Evolutionary conservation across 352 stramenopile species (phyloP).

Genomic region (Globisporangium middletonii): DNA sequence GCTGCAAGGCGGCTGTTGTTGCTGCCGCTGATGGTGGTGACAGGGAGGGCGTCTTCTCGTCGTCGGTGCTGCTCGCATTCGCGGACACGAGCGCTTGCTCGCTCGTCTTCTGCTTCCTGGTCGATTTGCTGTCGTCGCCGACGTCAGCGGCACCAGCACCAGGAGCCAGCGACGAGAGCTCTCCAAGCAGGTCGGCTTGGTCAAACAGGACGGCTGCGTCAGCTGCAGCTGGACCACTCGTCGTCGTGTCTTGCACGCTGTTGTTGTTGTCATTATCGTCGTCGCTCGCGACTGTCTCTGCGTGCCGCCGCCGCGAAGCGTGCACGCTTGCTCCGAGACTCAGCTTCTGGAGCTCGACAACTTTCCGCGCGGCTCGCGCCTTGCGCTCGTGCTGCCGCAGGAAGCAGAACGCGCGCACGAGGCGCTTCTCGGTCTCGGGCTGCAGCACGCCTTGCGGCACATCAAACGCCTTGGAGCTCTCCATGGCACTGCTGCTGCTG

Average conservation of each 20-base stretch:
- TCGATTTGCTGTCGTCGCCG: too few relatives aligned
- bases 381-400: slow-evolving; percentile 57
- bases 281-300: not conserved
- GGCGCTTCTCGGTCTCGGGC: slow-evolving; percentile 32
- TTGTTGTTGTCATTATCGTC: slow-evolving; percentile 8
- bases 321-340: slow-evolving; percentile 2
- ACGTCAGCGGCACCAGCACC: too few relatives aligned
- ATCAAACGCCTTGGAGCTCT: slow-evolving; percentile 15
- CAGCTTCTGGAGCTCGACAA: slow-evolving; percentile 25
- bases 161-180: too few relatives aligned
- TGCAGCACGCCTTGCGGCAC: slow-evolving; percentile 21
- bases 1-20: not conserved
- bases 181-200: not conserved
- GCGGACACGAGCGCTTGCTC: too few relatives aligned
- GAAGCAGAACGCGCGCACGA: slow-evolving; percentile 48
- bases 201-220: not conserved
- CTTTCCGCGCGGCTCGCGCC: slow-evolving; percentile 27
- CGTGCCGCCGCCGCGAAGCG: not conserved
- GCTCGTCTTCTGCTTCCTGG: too few relatives aligned
- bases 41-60: not conserved
- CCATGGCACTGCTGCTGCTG: slow-evolving; percentile 5
- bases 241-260: not conserved
- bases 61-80: too few relatives aligned
- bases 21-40: not conserved
- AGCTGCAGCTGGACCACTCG: not conserved